phyloP scores from a whole-genome alignment of 2,329 filamentous ascomycete species.

The Coniochaeta ligniaria region DNA sequence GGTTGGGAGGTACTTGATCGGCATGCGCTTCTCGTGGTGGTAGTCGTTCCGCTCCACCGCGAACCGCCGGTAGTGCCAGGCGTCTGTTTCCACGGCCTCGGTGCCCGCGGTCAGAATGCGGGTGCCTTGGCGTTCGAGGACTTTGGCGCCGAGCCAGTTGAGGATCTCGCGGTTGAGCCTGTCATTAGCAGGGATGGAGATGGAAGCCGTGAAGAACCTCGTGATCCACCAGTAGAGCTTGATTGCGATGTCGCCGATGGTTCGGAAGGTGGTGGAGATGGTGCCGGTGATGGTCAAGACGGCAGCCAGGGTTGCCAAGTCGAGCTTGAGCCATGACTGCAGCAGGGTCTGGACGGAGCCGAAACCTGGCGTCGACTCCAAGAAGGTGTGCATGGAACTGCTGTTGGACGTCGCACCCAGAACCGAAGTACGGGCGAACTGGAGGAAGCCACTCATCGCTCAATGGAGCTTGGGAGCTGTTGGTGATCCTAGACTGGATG shows the following conservation, averaged over 20 bases:
- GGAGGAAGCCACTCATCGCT: neutral
- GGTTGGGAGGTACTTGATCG: conserved; percentile 28
- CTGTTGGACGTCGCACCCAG: neutral
- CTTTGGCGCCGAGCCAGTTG: conserved; percentile 26
- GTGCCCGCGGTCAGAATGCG: conserved; percentile 27
- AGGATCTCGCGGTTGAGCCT: conserved; percentile 20
- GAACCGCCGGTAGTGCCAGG: conserved; percentile 19
- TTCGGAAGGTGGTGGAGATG: neutral
- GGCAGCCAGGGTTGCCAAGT: neutral
- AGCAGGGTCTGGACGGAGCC: neutral
- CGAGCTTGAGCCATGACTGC: neutral
- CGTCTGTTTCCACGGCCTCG: conserved; percentile 21
- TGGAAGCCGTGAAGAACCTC: conserved; percentile 27
- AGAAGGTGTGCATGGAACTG: neutral
- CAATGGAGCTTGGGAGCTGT: neutral
- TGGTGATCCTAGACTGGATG: neutral
- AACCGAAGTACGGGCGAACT: neutral
- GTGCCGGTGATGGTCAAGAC: conserved; percentile 1
- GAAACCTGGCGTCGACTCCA: neutral
- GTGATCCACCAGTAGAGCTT: conserved; percentile 28
- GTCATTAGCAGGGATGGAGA: conserved; percentile 27
- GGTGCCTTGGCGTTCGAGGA: conserved; percentile 20
- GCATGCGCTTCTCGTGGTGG: conserved; percentile 23
- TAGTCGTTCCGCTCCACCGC: conserved; percentile 21
- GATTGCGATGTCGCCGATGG: conserved; percentile 7